Base-by-base conservation (phyloP, 2,329 filamentous ascomycete genomes). In the Fusarium coffeatum region DNA sequence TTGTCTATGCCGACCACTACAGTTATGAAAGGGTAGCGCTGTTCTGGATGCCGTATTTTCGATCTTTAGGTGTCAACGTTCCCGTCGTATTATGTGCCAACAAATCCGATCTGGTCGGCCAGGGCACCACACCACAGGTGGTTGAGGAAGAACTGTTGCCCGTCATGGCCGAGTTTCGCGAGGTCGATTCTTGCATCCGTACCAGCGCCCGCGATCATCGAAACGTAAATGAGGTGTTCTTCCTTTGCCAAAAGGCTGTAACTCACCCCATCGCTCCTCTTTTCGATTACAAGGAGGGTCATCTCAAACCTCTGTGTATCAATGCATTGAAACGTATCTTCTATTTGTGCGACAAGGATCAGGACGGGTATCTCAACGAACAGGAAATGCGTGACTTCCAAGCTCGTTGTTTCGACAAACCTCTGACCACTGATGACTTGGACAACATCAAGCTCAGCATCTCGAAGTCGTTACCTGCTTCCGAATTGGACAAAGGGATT, bases 41-140 rank as follows among this genome's bases (percentile, higher is more conserved):
- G 47, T 99, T 98, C 81, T 99, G 96, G 96, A 92, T 99, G 88
- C 96, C 96, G 13, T 97, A 98, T 81, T 98, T 99, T 78, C 92
- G 96, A 66, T 97, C 94, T 6, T 88, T 99, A 41, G 96, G 96
- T n/a, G 96, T 99, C 78, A 99, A 99, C 78, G 94, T 99, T 23
- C 96, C 96, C 0, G 96, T 99, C 13, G 94, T 99, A 46, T 84
- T 99, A 59, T 98, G 96, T 77, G 94, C 96, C 77, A 98, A 98
- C 84, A 99, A 99, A 81, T 93, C 93, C n/a, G 96, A 99, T 76
- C 84, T 98, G 56, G 88, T 89, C 5, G 88, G 87, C 5, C 90
- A 92, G 73, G 90, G 89, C 43, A 92, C 87, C 63, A 93, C 93
- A 11, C 87, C 93, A 0, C 93, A 97, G 78, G 91, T 97, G 11